Evolutionary conservation across 2,329 filamentous ascomycete species (phyloP), one percentile per base, ranked within the genome.

Genomic region (Pseudocercospora crystallina): DNA sequence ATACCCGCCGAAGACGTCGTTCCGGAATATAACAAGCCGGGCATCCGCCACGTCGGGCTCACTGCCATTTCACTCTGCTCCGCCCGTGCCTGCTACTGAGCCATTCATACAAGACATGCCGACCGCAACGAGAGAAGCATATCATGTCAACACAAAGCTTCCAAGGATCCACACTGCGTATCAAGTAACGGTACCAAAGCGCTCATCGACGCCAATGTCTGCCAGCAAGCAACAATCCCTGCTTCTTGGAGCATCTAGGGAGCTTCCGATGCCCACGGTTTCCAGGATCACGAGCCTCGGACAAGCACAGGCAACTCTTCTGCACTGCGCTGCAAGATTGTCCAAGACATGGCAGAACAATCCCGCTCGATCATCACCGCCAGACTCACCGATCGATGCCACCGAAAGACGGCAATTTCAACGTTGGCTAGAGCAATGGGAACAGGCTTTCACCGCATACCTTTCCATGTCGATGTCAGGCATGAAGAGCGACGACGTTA

Each of bases 361-460:
- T 35, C 53, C 56, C 12, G 47, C 48, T 30, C 37, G 53, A 43
- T 47, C 49, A 12, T 54, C 59, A n/a, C 51, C 54, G 7, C 54
- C 59, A 30, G 45, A 33, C 20, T 56, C 58, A 10, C 56, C 56
- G 8, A 47, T 55, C 38, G 49, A 58, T 30, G 47, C 53, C 12
- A 44, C 54, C 35, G 57, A 56, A 40, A 53, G 51, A 32, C 55
- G 44, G 42, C 53, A 54, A 14, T 62, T 62, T 42, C 58, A 59
- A 15, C 53, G 54, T 35, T 68, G 65, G 65, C 61, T 68, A 11
- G 62, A 65, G 42, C 58, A 57, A 37, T 68, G 65, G 65, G 65
- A 68, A 37, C 46, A 54, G 17, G 61, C 63, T 4, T 67, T 68
- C 54, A 64, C 61, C 1, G 50, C 58, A 8, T 67, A 61, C 45